These are phyloP conservation scores for Metschnikowia drakensbergensis DNA, from an alignment of 805 yeast species.

Conservation along the genomic window DNA sequence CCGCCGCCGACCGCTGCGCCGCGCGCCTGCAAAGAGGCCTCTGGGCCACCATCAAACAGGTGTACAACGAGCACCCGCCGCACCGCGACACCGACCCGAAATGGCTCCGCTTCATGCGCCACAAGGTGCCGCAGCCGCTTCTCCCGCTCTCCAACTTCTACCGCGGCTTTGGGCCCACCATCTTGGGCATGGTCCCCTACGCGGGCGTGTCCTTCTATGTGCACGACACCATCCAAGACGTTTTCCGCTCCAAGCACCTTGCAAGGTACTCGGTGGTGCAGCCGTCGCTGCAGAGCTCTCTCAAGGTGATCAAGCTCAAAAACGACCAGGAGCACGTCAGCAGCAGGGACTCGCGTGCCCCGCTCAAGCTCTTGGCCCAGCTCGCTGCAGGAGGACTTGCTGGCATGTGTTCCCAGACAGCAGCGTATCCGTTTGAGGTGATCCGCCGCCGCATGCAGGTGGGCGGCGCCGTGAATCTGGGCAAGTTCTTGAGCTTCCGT, in stretches of 20 bases:
- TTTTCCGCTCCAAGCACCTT: slow-evolving; percentile 61
- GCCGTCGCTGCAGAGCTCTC: slow-evolving; percentile 11
- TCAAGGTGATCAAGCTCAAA: slow-evolving; percentile 18
- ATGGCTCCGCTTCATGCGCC: slow-evolving; percentile 36
- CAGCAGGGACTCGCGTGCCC: slow-evolving; percentile 47
- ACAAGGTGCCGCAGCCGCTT: slow-evolving; percentile 28
- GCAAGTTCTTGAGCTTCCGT: slow-evolving; percentile 50
- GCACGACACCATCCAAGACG: slow-evolving; percentile 86
- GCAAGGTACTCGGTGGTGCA: slow-evolving; percentile 47
- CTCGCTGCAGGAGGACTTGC: slow-evolving; percentile 92
- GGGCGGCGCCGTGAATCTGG: slow-evolving; percentile 68
- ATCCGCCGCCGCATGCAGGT: slow-evolving; percentile 95
- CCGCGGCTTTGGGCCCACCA: slow-evolving; percentile 91
- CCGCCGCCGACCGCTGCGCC: slow-evolving; percentile 14
- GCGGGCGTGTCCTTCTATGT: slow-evolving; percentile 97
- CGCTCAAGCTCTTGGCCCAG: slow-evolving; percentile 89
- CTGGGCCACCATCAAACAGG: slow-evolving; percentile 28
- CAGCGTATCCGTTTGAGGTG: slow-evolving; percentile 96
- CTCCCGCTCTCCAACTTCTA: slow-evolving; percentile 66
- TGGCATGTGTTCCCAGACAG: slow-evolving; percentile 92
- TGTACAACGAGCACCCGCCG: slow-evolving; percentile 38
- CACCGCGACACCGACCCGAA: slow-evolving; percentile 30
- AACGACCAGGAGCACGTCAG: slow-evolving; percentile 20
- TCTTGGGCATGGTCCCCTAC: slow-evolving; percentile 93
- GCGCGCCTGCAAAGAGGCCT: slow-evolving; percentile 10